Base-by-base conservation (phyloP, 768 basidiomycete species). In the Suillus placidus region DNA sequence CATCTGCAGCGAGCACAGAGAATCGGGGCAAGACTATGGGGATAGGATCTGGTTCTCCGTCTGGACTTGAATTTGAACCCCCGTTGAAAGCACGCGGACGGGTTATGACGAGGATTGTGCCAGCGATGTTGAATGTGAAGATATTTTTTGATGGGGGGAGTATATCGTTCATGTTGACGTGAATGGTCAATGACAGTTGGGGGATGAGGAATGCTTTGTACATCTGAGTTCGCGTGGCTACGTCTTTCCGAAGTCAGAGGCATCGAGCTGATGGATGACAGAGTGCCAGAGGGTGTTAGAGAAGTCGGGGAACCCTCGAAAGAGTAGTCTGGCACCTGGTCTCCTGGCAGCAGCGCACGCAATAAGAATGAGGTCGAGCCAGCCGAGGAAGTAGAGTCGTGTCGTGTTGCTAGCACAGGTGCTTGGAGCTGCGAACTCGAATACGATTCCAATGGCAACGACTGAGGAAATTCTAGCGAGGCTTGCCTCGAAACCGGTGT, bases 131-230 rank as follows among this genome's bases (percentile, higher is more conserved):
- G 75, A 93, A 91, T 6, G 83, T 83, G 70, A 94, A 89, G 18
- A 80, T 70, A 65, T 87, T 88, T 76, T 88, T 90, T 35, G 82
- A 78, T 12, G 91, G 86, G 3, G 87, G 84, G 32, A 87, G 80
- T 8, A 93, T 79, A 49, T 93, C 90, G 69, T 91, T 91, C 82
- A 93, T 91, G 71, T 93, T 92, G 66, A 94, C 69, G 72, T 93
- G 91, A 54, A 94, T 81, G 3, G 90, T 88, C 16, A 82, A 77
- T 23, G 83, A 83, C 1, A n/a, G 91, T 92, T 13, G 85, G 80
- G 37, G 73, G 75, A 61, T 37, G 74, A 71, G 55, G 60, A 35
- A 62, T 57, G 54, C 60, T 49, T 64, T 67, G 60, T 63, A 62
- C 74, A 45, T 77, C 67, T 45, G 82, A 83, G 14, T 80, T 77